Base-by-base conservation (phyloP, 768 basidiomycete genomes). In the Tulasnella sp. region DNA sequence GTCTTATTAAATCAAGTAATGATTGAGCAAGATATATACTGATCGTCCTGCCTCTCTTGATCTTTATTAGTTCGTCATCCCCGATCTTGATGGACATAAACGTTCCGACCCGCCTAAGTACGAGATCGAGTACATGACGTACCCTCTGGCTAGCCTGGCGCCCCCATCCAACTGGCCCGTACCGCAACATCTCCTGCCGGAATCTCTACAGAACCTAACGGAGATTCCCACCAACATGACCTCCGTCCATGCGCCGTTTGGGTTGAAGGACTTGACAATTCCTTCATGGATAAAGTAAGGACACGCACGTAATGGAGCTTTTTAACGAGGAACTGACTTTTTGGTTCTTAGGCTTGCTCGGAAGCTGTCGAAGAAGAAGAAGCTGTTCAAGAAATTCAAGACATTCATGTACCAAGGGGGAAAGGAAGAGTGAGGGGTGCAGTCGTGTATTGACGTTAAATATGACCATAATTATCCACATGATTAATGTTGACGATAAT, bases 111-210 rank as follows among this genome's bases (percentile, higher is more conserved):
- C 72, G 58, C 88, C 89, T 2, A 72, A 73, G 65, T 90, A 81
- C 74, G 76, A 83, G 72, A 72, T 94, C 64, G 89, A 92, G 70
- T 91, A 93, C 69, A 66, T 84, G 71, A 92, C 88, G 56, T 84
- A 80, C 67, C 69, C 70, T 26, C 65, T 76, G 27, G 68, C 70
- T 15, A 66, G 66, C 47, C 73, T 85, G 56, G 72, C 79, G 65
- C 72, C 74, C 27, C 64, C 64, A 11, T 62, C 66, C 54, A 65
- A 69, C 49, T 78, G 79, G 63, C 82, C 80, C 27, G 74, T 86
- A 23, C 85, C 84, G 43, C 66, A 75, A 64, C 70, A 70, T 63
- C 77, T 78, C 42, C 73, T 86, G 64, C 85, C 85, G 3, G 67
- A 69, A 51, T 69, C 72, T 55, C 70, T 85, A 67, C 73, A 73